These are phyloP conservation scores for Saksenaea oblongispora DNA, from an alignment of 371 early-diverging fungal species.

Conservation along the genomic window DNA sequence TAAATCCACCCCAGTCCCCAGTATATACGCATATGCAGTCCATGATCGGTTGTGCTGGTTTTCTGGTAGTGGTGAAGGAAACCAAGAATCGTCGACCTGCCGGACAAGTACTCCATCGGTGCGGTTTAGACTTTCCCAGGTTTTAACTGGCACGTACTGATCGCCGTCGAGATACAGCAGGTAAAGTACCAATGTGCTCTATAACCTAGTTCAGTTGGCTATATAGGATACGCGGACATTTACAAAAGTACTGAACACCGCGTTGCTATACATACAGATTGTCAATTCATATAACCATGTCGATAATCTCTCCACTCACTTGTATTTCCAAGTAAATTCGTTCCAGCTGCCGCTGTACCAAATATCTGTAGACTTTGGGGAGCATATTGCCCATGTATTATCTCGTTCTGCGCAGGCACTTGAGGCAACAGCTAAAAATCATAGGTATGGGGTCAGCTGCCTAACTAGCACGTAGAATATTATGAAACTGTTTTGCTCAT, in stretches of 20 bases:
- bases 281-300: neutral
- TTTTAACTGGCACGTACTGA: constrained; percentile 21
- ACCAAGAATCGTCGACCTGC: constrained; percentile 39
- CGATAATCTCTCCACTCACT: constrained; percentile 24
- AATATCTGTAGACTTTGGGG: constrained; percentile 26
- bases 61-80: constrained; percentile 20
- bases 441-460: neutral
- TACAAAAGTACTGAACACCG: constrained; percentile 23
- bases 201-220: neutral
- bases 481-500: neutral
- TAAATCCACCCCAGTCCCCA: constrained; percentile 24
- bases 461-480: neutral
- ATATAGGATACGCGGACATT: constrained; percentile 5
- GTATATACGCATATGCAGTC: constrained; percentile 31
- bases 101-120: constrained; percentile 28
- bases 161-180: constrained; percentile 20
- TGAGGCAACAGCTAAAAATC: constrained; percentile 32
- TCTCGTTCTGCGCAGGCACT: constrained; percentile 28
- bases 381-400: constrained; percentile 37
- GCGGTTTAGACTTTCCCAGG: constrained; percentile 22
- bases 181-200: constrained; percentile 31
- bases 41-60: constrained; percentile 29
- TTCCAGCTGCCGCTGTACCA: constrained; percentile 43
- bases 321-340: constrained; percentile 49
- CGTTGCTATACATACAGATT: constrained; percentile 21